Base-by-base conservation (phyloP, 495 filamentous ascomycete species). In the Penicillium coffeae region DNA sequence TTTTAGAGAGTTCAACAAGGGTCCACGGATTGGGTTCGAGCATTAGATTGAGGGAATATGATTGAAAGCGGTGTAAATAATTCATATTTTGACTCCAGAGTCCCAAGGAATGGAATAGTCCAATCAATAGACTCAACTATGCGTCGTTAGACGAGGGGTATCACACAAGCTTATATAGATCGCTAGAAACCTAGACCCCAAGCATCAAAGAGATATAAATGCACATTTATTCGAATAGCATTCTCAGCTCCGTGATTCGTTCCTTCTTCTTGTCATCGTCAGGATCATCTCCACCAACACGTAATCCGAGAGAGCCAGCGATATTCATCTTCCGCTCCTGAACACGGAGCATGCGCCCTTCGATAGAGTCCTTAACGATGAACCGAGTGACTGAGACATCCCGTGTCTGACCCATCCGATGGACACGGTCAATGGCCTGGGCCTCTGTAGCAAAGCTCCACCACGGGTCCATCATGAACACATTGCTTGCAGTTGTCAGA, bases 381-480 rank as follows among this genome's bases (percentile, higher is more conserved):
- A 97, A 97, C 21, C 93, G 74, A 45, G 81, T 81, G 3, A 98
- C 90, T 35, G 77, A 82, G 1, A 98, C 93, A 61, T 91, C 88
- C 22, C 84, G 79, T 22, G 84, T 79, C 63, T 99, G 94, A 0
- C 94, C 94, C 92, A 99, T 96, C 8, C 94, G 82, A 69, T 99
- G 94, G n/a, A 99, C 90, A 3, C 94, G 86, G 71, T 99, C 94
- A 54, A 99, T 96, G 19, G 94, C 94, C 64, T 99, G 94, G 8
- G 90, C 89, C 66, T 99, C 94, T 19, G 97, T 83, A 3, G 94
- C 91, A 64, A 88, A 96, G 53, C 88, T 93, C 94, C 94, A 99
- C 94, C 94, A 99, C 0, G 94, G 92, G 67, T 99, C 94, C 92
- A 96, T 96, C 86, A 99, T 90, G 64, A 85, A 96, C 9, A 97